These are phyloP conservation scores for Pythium phragmiticola DNA, from an alignment of 352 stramenopile genomes.

Conservation along the genomic window DNA sequence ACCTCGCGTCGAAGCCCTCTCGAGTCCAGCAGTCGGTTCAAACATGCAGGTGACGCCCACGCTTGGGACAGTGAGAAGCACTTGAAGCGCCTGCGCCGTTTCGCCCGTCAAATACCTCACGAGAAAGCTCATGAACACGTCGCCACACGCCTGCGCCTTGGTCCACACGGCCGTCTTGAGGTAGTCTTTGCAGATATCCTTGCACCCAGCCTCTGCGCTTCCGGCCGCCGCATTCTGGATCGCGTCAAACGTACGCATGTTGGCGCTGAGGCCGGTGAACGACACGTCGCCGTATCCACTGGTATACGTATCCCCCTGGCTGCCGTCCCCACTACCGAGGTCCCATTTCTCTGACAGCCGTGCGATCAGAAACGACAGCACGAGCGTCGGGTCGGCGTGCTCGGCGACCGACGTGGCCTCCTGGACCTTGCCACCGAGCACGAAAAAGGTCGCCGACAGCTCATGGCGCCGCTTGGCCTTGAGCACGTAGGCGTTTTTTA, in stretches of 20 bases:
- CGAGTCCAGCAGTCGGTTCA: constrained; percentile 10
- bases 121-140: constrained; percentile 79
- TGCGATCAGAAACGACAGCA: constrained; percentile 80
- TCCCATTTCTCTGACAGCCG: constrained; percentile 77
- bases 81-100: constrained; percentile 40
- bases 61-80: constrained; percentile 45
- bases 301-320: constrained; percentile 13
- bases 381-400: constrained; percentile 67
- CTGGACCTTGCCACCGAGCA: constrained; percentile 74
- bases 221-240: constrained; percentile 18
- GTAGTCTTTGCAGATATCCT: constrained; percentile 50
- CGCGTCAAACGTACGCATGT: constrained; percentile 30
- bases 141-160: constrained; percentile 45
- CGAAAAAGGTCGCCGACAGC: constrained; percentile 80
- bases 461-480: constrained; percentile 84
- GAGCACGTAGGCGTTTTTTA: constrained; percentile 91
- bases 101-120: constrained; percentile 67
- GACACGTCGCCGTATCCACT: constrained; percentile 39
- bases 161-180: constrained; percentile 53
- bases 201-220: constrained; percentile 23
- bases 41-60: constrained; percentile 68
- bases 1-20: constrained; percentile 2
- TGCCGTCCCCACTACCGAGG: constrained; percentile 33
- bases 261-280: constrained; percentile 58
- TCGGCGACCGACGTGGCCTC: constrained; percentile 77